phyloP scores from a whole-genome alignment of 2,329 filamentous ascomycete genomes.

The Botrytis galanthina region DNA sequence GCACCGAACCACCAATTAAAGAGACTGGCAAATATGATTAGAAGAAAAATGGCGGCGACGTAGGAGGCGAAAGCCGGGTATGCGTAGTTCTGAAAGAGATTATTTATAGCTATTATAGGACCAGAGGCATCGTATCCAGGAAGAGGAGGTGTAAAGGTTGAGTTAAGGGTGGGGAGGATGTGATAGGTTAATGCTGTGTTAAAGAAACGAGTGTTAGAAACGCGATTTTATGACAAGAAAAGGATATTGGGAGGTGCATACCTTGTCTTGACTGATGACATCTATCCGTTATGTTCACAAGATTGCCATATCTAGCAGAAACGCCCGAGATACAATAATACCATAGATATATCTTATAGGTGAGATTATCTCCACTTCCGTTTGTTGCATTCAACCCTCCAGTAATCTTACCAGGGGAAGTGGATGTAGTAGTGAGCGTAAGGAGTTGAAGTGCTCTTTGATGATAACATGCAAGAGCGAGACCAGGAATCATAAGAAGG shows the following conservation, averaged over 20 bases:
- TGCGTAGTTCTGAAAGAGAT: neutral
- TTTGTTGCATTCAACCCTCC: neutral
- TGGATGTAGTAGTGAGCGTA: neutral
- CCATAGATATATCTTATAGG: constrained; percentile 4
- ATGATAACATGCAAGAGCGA: neutral
- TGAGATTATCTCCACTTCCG: neutral
- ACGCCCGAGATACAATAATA: neutral
- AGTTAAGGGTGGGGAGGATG: neutral
- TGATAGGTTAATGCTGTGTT: neutral
- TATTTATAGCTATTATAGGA: neutral
- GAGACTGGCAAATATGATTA: neutral
- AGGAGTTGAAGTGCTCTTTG: neutral
- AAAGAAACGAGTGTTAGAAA: neutral
- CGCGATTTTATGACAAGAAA: neutral
- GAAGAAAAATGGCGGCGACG: neutral
- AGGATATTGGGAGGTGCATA: neutral
- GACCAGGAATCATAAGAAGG: neutral
- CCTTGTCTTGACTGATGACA: neutral
- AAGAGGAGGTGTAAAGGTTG: neutral
- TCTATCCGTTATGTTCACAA: neutral
- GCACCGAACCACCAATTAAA: neutral
- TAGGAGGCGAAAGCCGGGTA: neutral
- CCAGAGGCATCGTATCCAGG: neutral
- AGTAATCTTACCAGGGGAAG: too few relatives aligned
- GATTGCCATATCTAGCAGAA: neutral